Percentiles rank a stretch among this genome's conserved stretches.
These are phyloP conservation scores for Teratosphaeria nubilosa DNA, from an alignment of 2,329 filamentous ascomycete species.

Conservation along the genomic window DNA sequence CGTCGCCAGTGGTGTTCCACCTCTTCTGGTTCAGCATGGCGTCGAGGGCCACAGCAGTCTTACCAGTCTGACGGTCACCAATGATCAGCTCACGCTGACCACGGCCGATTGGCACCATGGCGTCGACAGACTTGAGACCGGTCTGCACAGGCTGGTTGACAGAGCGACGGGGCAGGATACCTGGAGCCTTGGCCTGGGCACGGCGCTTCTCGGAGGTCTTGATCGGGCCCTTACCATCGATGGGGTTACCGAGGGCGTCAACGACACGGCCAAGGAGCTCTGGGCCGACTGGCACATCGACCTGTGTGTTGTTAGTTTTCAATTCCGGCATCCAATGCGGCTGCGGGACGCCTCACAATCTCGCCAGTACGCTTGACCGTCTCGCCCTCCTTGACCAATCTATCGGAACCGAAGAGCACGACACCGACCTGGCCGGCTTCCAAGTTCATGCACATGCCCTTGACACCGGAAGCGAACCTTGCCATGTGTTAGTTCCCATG, in stretches of 20 bases:
- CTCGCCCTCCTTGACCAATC: slow-evolving; percentile 99
- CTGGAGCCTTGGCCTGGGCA: slow-evolving; percentile 97
- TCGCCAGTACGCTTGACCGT: slow-evolving; percentile 98
- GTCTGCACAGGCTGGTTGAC: slow-evolving; percentile 99
- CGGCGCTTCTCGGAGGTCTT: slow-evolving; percentile 85
- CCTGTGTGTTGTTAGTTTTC: slow-evolving; percentile 42
- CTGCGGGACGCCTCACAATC: slow-evolving; percentile 65
- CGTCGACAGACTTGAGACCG: slow-evolving; percentile 97
- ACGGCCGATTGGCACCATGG: slow-evolving; percentile 99
- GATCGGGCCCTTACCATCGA: slow-evolving; percentile 97
- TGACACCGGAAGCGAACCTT: slow-evolving; percentile 98
- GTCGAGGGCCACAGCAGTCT: slow-evolving; percentile 97
- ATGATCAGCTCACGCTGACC: slow-evolving; percentile 99
- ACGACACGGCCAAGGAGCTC: slow-evolving; percentile 96
- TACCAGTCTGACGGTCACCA: slow-evolving; percentile 99
- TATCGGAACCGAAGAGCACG: slow-evolving; percentile 99
- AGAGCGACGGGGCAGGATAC: slow-evolving; percentile 92
- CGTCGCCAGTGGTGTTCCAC: slow-evolving; percentile 81
- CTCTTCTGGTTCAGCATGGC: slow-evolving; percentile 99
- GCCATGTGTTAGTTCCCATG: slow-evolving; percentile 2
- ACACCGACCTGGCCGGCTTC: slow-evolving; percentile 99
- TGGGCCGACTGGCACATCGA: slow-evolving; percentile 88
- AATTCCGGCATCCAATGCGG: background rate
- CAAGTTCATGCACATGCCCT: slow-evolving; percentile 99
- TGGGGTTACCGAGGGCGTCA: slow-evolving; percentile 97